These are phyloP conservation scores for Solanum verrucosum DNA, from an alignment of 257 asterid genomes.

Conservation along the genomic window DNA sequence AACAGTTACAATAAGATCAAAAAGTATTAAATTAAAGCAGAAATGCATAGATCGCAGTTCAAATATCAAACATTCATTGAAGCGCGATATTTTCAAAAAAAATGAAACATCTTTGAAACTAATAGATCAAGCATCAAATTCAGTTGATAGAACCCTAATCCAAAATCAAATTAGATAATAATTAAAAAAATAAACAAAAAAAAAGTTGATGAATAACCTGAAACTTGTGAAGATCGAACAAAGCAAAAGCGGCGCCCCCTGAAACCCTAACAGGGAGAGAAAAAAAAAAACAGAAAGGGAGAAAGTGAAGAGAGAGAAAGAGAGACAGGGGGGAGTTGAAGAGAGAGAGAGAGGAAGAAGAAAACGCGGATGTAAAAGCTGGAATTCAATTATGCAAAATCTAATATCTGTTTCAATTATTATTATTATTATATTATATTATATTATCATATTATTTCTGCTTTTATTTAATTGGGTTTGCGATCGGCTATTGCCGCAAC, in stretches of 20 bases:
- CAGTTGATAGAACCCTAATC: not conserved
- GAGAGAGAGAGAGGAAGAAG: constrained; percentile 8
- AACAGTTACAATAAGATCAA: not conserved
- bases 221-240: constrained; percentile 15
- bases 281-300: constrained; percentile 1
- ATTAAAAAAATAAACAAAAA: not conserved
- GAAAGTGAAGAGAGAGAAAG: constrained; percentile 11
- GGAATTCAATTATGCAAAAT: constrained; percentile 26
- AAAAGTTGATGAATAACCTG: constrained; percentile 1
- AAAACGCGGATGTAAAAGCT: constrained; percentile 30
- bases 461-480: not conserved
- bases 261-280: constrained; percentile 29
- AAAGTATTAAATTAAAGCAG: not conserved
- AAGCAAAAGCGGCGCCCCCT: constrained; percentile 24
- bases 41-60: not conserved
- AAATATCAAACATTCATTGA: not conserved
- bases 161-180: not conserved
- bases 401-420: not conserved
- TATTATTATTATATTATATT: not conserved
- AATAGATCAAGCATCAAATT: constrained; percentile 7
- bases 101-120: not conserved
- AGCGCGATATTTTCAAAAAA: not conserved
- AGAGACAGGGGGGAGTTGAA: not conserved
- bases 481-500: not conserved
- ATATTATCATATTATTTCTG: not conserved